A percentile compares a stretch with the other conserved stretches of the same genome.
These are phyloP conservation scores for Mycena filopes DNA, from an alignment of 768 basidiomycete genomes.

Conservation along the genomic window DNA sequence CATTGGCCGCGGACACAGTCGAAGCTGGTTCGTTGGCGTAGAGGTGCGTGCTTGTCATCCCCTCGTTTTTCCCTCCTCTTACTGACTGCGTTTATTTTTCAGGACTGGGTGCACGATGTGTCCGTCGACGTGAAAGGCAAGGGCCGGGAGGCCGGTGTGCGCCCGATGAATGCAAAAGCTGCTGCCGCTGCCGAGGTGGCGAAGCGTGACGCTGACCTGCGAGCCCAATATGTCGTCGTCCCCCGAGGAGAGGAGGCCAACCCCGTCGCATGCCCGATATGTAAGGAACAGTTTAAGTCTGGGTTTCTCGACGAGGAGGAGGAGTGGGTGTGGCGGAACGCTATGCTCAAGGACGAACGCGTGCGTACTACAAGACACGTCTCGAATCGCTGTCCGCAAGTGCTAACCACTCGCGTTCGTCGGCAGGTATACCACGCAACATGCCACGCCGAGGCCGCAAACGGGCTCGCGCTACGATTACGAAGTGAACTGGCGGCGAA, in stretches of 20 bases:
- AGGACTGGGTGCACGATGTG: conserved; percentile 92
- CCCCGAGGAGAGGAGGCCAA: conserved; percentile 91
- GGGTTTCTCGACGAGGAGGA: conserved; percentile 97
- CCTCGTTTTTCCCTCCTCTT: background rate
- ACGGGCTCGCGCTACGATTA: conserved; percentile 73
- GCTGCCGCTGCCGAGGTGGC: conserved; percentile 71
- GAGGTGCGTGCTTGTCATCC: conserved; percentile 65
- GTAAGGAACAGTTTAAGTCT: conserved; percentile 91
- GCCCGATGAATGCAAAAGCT: conserved; percentile 64
- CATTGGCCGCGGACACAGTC: conserved; percentile 84
- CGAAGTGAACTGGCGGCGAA: conserved; percentile 64
- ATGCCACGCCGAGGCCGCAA: conserved; percentile 87
- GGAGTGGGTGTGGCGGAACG: conserved; percentile 98
- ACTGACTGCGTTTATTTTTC: conserved; percentile 30
- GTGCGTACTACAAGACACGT: no score
- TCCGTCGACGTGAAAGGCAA: conserved; percentile 74
- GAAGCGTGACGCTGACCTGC: conserved; percentile 80
- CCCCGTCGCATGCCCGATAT: conserved; percentile 89
- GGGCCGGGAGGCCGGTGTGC: conserved; percentile 64
- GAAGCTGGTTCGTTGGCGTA: conserved; percentile 87
- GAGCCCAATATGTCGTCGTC: conserved; percentile 84
- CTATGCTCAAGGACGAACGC: conserved; percentile 83
- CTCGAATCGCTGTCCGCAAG: no score
- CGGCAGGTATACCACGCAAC: conserved; percentile 92
- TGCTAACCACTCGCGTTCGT: background rate